These are phyloP conservation scores for Penicillium sp. DNA, from an alignment of 2,329 filamentous ascomycete species.

Conservation along the genomic window DNA sequence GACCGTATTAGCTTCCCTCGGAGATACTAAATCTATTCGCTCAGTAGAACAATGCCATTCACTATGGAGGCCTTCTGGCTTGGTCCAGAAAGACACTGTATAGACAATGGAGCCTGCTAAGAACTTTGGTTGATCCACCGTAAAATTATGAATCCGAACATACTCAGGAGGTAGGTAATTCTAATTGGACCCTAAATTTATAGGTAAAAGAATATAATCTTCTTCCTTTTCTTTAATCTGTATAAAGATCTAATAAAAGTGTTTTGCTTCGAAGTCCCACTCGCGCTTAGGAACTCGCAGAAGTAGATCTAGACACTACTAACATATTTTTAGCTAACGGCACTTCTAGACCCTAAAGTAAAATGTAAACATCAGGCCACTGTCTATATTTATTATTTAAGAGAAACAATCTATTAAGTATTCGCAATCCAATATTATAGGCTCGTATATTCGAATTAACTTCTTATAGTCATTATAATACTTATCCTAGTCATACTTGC, in stretches of 20 bases:
- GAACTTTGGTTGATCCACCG: not conserved
- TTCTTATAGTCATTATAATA: slow-evolving; percentile 15
- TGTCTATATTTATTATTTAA: slow-evolving; percentile 19
- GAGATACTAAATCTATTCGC: not conserved
- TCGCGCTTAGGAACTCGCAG: slow-evolving; percentile 19
- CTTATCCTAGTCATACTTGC: slow-evolving; percentile 20
- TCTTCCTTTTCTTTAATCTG: slow-evolving; percentile 25
- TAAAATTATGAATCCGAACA: slow-evolving; percentile 23
- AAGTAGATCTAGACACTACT: slow-evolving; percentile 21
- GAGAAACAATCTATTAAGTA: slow-evolving; percentile 14
- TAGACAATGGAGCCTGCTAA: not conserved
- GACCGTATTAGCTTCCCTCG: not conserved
- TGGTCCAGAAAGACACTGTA: slow-evolving; percentile 16
- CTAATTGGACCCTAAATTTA: not conserved
- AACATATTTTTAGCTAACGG: slow-evolving; percentile 23
- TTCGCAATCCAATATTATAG: slow-evolving; percentile 8
- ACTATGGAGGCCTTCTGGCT: slow-evolving; percentile 5
- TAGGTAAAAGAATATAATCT: not conserved
- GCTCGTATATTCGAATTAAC: slow-evolving; percentile 11
- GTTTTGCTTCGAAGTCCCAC: slow-evolving; percentile 19
- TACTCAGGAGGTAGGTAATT: slow-evolving; percentile 15
- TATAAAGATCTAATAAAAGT: slow-evolving; percentile 22
- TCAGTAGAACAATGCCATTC: slow-evolving; percentile 14
- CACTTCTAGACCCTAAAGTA: slow-evolving; percentile 27
- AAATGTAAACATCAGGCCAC: slow-evolving; percentile 21